Evolutionary conservation across 139 green algal genomes (phyloP).

Genomic region (Yamagishiella unicocca): DNA sequence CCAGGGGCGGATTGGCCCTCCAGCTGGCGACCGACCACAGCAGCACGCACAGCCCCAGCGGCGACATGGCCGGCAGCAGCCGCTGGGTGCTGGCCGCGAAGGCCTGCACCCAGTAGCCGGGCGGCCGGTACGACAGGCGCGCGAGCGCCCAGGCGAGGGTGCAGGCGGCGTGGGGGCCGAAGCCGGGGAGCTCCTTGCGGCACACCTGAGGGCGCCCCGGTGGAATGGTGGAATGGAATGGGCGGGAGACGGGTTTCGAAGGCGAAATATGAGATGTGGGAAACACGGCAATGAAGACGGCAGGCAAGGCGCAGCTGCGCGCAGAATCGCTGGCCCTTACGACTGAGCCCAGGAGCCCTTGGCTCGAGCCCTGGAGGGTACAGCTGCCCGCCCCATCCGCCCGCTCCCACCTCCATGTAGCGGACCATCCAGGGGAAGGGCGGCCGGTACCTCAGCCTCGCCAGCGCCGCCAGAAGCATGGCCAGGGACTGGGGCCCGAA

Average conservation of each 20-base stretch:
- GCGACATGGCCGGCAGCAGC: neutral
- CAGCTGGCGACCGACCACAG: constrained; percentile 5
- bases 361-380: too few relatives aligned
- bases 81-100: neutral
- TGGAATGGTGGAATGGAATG: neutral
- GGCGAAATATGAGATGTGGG: too few relatives aligned
- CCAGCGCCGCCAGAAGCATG: constrained; percentile 2
- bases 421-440: neutral
- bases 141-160: constrained; percentile 13
- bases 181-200: constrained; percentile 14
- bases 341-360: too few relatives aligned
- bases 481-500: constrained; percentile 4
- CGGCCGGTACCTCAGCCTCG: constrained; percentile 21
- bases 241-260: neutral
- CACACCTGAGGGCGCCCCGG: neutral
- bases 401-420: neutral
- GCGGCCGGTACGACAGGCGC: constrained; percentile 14
- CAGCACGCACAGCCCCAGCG: constrained; percentile 5
- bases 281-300: too few relatives aligned
- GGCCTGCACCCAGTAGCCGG: neutral
- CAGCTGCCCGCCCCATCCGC: neutral
- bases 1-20: neutral
- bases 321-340: too few relatives aligned
- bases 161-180: constrained; percentile 6
- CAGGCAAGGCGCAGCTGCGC: too few relatives aligned